phyloP scores from a whole-genome alignment of 768 basidiomycete species.

The Hysterangium stoloniferum region DNA sequence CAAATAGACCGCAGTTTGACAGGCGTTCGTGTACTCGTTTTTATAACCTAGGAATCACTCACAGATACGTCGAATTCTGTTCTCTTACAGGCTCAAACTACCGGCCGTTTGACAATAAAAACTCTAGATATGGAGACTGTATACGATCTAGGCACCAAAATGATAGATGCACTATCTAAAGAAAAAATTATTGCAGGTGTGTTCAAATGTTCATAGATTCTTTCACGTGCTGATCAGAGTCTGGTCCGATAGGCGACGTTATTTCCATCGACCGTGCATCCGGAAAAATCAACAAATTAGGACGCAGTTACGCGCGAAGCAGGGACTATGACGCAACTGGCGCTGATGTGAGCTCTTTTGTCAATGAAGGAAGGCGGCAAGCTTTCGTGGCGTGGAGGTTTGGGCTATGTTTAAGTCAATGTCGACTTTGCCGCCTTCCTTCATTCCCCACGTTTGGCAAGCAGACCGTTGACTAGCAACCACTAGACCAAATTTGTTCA shows the following conservation, averaged over 20 bases:
- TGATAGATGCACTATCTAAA: slow-evolving; percentile 96
- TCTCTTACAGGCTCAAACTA: slow-evolving; percentile 80
- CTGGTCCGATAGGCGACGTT: slow-evolving; percentile 65
- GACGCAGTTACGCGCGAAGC: slow-evolving; percentile 92
- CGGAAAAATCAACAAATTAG: slow-evolving; percentile 93
- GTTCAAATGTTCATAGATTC: neutral
- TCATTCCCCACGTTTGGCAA: too few relatives aligned
- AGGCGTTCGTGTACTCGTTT: slow-evolving; percentile 49
- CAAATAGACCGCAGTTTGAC: slow-evolving; percentile 96
- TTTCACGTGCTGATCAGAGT: neutral
- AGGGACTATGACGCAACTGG: slow-evolving; percentile 99
- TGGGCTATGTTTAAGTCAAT: too few relatives aligned
- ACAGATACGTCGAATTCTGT: neutral
- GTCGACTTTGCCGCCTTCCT: too few relatives aligned
- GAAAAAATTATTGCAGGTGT: slow-evolving; percentile 73
- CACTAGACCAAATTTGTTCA: slow-evolving; percentile 93
- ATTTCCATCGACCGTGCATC: slow-evolving; percentile 97
- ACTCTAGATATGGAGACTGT: slow-evolving; percentile 99
- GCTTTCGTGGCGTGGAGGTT: too few relatives aligned
- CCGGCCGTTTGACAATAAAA: slow-evolving; percentile 94
- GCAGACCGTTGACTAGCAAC: neutral
- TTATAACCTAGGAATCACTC: too few relatives aligned
- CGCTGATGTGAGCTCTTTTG: slow-evolving; percentile 79
- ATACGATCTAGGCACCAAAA: slow-evolving; percentile 96
- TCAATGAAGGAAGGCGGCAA: too few relatives aligned